phyloP scores from a whole-genome alignment of 1,139 yeast genomes.

The Debaryomyces sp. region DNA sequence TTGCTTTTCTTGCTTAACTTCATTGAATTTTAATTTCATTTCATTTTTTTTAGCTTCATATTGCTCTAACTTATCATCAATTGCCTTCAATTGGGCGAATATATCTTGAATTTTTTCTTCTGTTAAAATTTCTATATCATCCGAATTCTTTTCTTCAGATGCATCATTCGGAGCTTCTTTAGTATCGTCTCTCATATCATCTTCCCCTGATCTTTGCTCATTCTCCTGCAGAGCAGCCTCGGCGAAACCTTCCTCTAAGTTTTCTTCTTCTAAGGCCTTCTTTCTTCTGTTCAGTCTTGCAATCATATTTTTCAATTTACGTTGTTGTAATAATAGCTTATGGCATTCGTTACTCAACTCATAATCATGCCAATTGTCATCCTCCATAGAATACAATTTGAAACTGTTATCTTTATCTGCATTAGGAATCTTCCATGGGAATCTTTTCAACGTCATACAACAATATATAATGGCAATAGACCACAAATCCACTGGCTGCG shows the following conservation, averaged over 20 bases:
- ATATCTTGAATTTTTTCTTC: slow-evolving; percentile 40
- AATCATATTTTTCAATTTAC: slow-evolving; percentile 46
- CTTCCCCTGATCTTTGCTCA: slow-evolving; percentile 6
- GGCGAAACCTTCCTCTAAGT: slow-evolving; percentile 1
- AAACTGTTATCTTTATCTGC: slow-evolving; percentile 81
- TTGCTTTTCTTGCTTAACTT: slow-evolving; percentile 15
- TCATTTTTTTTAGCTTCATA: slow-evolving; percentile 40
- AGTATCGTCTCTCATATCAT: not conserved
- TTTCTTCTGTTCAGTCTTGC: slow-evolving; percentile 48
- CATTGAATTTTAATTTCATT: slow-evolving; percentile 36
- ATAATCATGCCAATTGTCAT: slow-evolving; percentile 56
- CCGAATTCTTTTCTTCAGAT: slow-evolving; percentile 11
- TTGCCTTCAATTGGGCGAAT: slow-evolving; percentile 34
- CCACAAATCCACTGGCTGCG: slow-evolving; percentile 95
- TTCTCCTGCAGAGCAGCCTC: slow-evolving; percentile 9
- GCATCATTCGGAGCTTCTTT: slow-evolving; percentile 8
- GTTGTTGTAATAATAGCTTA: slow-evolving; percentile 46
- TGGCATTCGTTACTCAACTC: slow-evolving; percentile 53
- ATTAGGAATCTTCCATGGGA: slow-evolving; percentile 97
- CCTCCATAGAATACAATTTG: slow-evolving; percentile 59
- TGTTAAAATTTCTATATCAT: slow-evolving; percentile 29
- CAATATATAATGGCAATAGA: slow-evolving; percentile 90
- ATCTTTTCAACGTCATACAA: slow-evolving; percentile 90
- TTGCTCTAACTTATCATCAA: slow-evolving; percentile 42
- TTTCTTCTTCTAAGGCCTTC: slow-evolving; percentile 22